These are phyloP conservation scores for Nicotiana undulata DNA, from an alignment of 257 asterid species.

Conservation along the genomic window DNA sequence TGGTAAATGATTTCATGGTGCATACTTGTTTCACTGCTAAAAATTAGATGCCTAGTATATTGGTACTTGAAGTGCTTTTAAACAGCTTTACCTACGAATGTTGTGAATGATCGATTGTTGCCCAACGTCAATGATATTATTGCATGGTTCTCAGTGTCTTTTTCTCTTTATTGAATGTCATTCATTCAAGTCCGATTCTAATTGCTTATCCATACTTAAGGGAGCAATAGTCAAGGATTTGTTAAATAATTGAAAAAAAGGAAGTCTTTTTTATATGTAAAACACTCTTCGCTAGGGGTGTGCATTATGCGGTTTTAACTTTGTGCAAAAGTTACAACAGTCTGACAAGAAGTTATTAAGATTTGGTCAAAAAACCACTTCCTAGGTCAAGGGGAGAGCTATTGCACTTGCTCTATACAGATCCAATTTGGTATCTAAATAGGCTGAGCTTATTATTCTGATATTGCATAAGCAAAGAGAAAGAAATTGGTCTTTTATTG, in stretches of 20 bases:
- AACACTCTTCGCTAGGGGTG: not conserved
- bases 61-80: not conserved
- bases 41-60: not conserved
- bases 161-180: not conserved
- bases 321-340: not conserved
- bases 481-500: not conserved
- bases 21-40: slow-evolving; percentile 1
- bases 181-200: not conserved
- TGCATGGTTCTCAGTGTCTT: not conserved
- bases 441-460: not conserved
- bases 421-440: not conserved
- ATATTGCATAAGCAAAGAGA: not conserved
- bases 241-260: not conserved
- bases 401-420: not conserved
- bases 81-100: not conserved
- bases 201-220: not conserved
- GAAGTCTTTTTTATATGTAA: not conserved
- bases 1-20: not conserved
- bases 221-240: not conserved
- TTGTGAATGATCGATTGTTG: not conserved
- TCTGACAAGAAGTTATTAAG: not conserved
- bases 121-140: not conserved
- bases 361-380: not conserved
- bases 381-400: not conserved
- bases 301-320: not conserved